phyloP scores from a whole-genome alignment of 2,329 filamentous ascomycete genomes.

The Penicillium expansum region DNA sequence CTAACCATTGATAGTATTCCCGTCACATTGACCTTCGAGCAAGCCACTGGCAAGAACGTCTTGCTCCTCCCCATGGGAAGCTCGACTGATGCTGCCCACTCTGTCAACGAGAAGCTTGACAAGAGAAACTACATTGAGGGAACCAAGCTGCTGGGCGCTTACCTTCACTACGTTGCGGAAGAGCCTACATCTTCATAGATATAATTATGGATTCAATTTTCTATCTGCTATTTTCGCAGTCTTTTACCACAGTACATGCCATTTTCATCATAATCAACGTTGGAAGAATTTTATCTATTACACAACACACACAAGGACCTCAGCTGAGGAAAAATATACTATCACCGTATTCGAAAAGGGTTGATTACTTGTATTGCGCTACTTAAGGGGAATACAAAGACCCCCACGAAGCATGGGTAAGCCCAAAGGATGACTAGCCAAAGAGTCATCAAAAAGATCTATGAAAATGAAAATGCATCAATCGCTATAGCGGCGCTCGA shows the following conservation, averaged over 20 bases:
- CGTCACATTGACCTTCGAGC: conserved; percentile 93
- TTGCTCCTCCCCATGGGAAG: conserved; percentile 94
- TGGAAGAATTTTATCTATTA: not conserved
- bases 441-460: not conserved
- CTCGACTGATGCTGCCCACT: conserved; percentile 93
- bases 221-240: not conserved
- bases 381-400: not conserved
- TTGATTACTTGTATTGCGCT: not conserved
- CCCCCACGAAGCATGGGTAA: too few relatives aligned
- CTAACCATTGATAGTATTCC: conserved; percentile 69
- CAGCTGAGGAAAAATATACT: not conserved
- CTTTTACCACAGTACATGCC: not conserved
- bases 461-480: conserved; percentile 13
- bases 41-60: conserved; percentile 97
- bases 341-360: not conserved
- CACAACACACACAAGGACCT: not conserved
- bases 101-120: conserved; percentile 97
- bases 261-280: not conserved
- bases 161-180: conserved; percentile 92
- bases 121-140: conserved; percentile 98
- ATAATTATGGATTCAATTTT: not conserved
- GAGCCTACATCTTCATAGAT: conserved; percentile 57
- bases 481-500: conserved; percentile 14
- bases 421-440: not conserved
- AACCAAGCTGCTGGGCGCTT: conserved; percentile 90